These are phyloP conservation scores for Chaetomiaceae sp. DNA, from an alignment of 2,329 filamentous ascomycete species.

Conservation along the genomic window DNA sequence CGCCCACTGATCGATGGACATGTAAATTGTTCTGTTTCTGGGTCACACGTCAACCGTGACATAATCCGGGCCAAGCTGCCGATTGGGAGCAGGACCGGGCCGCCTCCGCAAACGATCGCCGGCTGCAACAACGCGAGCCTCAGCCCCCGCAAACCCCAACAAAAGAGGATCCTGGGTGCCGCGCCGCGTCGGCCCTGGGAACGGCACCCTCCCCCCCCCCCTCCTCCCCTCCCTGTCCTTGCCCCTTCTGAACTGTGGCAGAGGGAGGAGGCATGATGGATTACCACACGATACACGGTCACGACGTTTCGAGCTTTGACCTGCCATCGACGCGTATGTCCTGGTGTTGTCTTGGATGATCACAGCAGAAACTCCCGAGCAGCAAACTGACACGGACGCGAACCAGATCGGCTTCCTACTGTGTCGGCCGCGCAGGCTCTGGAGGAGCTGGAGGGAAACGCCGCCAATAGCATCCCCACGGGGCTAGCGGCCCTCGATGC, in stretches of 20 bases:
- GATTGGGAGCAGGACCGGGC: background rate
- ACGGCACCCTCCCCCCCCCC: no score
- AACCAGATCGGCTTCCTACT: constrained; percentile 64
- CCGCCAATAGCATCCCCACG: constrained; percentile 48
- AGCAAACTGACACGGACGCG: constrained; percentile 5
- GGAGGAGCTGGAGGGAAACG: constrained; percentile 49
- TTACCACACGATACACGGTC: constrained; percentile 53
- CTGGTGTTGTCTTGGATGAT: no score
- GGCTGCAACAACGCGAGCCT: no score
- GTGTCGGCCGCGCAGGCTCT: constrained; percentile 69
- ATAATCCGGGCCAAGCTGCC: background rate
- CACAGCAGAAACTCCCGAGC: no score
- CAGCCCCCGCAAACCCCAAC: background rate
- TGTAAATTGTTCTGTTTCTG: no score
- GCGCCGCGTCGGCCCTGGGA: no score
- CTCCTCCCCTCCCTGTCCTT: background rate
- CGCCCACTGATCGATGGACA: no score
- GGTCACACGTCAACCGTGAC: no score
- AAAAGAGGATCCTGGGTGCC: background rate
- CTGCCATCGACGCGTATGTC: constrained; percentile 15
- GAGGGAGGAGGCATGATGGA: constrained; percentile 39
- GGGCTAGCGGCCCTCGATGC: constrained; percentile 49
- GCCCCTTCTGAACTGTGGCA: background rate
- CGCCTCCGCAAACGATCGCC: background rate
- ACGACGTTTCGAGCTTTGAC: constrained; percentile 57